A percentile compares a stretch with the other conserved stretches of the same genome.
phyloP scores from a whole-genome alignment of 768 basidiomycete species.

The Collybia mongolica region DNA sequence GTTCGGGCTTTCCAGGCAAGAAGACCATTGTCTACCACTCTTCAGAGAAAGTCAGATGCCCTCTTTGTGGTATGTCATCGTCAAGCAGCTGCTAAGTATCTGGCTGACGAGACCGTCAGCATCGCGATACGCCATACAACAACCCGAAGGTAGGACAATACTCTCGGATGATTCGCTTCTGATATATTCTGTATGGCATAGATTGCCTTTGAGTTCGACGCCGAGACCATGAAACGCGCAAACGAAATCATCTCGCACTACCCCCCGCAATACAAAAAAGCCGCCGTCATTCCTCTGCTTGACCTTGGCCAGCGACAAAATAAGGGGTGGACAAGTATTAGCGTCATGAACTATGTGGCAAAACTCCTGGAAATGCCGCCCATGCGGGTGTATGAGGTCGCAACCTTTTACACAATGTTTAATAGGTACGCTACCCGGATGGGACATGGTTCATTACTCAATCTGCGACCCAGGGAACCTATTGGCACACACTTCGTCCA shows the following conservation, averaged over 20 bases:
- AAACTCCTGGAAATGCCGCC: constrained; percentile 91
- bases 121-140: constrained; percentile 93
- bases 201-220: constrained; percentile 88
- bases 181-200: constrained; percentile 24
- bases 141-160: constrained; percentile 70
- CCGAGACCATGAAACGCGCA: constrained; percentile 82
- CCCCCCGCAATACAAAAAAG: constrained; percentile 98
- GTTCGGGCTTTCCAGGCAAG: constrained; percentile 18
- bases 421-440: constrained; percentile 68
- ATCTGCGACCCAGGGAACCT: constrained; percentile 63
- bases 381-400: constrained; percentile 99
- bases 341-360: constrained; percentile 98
- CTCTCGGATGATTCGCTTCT: constrained; percentile 1
- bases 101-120: constrained; percentile 45
- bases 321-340: constrained; percentile 97
- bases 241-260: constrained; percentile 90
- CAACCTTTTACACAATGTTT: constrained; percentile 99
- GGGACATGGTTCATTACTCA: background rate
- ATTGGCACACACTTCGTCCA: constrained; percentile 94
- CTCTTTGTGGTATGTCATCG: constrained; percentile 74
- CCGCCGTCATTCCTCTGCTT: constrained; percentile 93
- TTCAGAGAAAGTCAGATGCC: constrained; percentile 67
- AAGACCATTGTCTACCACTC: constrained; percentile 41
- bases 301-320: constrained; percentile 98
- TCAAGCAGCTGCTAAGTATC: background rate